phyloP scores from a whole-genome alignment of 768 basidiomycete genomes.

The Holtermanniella nyarrowii region DNA sequence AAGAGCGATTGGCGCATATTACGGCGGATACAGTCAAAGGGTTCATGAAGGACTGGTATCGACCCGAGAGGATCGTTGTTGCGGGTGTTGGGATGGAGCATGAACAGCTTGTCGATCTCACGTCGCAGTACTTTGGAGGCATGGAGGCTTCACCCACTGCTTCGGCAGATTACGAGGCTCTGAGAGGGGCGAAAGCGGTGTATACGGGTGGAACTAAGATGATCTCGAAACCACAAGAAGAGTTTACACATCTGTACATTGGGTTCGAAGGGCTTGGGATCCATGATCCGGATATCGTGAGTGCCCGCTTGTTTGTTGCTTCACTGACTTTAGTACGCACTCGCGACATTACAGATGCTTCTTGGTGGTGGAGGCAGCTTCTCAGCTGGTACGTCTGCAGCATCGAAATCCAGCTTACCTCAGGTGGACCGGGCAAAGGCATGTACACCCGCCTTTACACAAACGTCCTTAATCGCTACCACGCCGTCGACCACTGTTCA shows the following conservation, averaged over 20 bases:
- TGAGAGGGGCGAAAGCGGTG: constrained; percentile 38
- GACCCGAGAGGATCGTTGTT: constrained; percentile 88
- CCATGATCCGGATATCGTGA: constrained; percentile 69
- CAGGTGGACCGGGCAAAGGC: constrained; percentile 92
- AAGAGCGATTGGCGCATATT: constrained; percentile 63
- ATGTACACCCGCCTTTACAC: constrained; percentile 98
- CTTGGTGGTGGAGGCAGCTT: constrained; percentile 94
- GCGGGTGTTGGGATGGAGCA: constrained; percentile 90
- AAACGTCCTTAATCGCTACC: constrained; percentile 86
- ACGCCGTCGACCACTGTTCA: constrained; percentile 86
- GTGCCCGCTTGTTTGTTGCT: constrained; percentile 2
- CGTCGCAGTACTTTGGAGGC: constrained; percentile 71
- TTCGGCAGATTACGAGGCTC: constrained; percentile 22
- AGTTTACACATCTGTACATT: constrained; percentile 88
- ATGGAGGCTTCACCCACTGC: constrained; percentile 26
- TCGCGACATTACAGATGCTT: constrained; percentile 88
- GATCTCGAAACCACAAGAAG: constrained; percentile 44
- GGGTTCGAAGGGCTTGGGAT: constrained; percentile 86
- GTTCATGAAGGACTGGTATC: constrained; percentile 71
- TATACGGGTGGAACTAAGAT: constrained; percentile 74
- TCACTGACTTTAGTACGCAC: constrained; percentile 49
- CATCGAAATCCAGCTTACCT: constrained; percentile 4
- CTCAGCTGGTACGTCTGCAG: constrained; percentile 59
- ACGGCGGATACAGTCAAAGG: constrained; percentile 53
- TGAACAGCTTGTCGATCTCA: constrained; percentile 73